Conservation (phyloP, 306 rosid genomes). For the Cucumis cinereus region DNA sequence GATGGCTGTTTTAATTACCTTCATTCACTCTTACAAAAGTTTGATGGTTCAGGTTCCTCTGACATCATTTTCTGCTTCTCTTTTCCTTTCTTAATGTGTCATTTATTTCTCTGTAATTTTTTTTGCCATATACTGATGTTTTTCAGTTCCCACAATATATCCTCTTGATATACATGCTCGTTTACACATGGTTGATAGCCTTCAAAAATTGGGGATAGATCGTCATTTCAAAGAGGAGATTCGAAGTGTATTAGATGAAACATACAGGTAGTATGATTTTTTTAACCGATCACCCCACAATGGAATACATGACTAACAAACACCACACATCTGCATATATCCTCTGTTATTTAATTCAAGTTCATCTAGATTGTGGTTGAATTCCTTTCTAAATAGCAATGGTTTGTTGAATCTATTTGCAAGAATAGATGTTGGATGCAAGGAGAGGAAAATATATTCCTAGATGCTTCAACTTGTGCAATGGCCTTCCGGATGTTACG, state of each 20-base stretch:
- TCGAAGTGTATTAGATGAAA: slow-evolving; percentile 52
- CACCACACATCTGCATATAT: background rate
- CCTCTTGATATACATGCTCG: slow-evolving; percentile 58
- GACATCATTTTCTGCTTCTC: background rate
- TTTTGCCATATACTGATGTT: background rate
- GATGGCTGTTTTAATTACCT: slow-evolving; percentile 56
- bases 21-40: slow-evolving; percentile 36
- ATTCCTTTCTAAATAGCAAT: background rate
- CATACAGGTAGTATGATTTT: slow-evolving; percentile 39
- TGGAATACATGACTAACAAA: slow-evolving; percentile 2
- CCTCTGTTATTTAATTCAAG: background rate
- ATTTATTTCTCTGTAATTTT: background rate
- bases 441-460: slow-evolving; percentile 51
- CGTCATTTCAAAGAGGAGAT: slow-evolving; percentile 63
- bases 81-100: background rate
- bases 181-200: slow-evolving; percentile 58
- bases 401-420: background rate
- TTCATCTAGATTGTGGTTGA: background rate
- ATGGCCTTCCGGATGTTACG: slow-evolving; percentile 68
- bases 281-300: background rate
- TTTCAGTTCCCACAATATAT: slow-evolving; percentile 64
- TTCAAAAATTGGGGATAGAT: slow-evolving; percentile 60
- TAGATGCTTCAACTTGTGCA: slow-evolving; percentile 60
- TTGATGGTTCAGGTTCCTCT: slow-evolving; percentile 51
- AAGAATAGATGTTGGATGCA: slow-evolving; percentile 46